Conservation (phyloP, 2,329 filamentous ascomycete species). For the Fusarium euwallaceae region DNA sequence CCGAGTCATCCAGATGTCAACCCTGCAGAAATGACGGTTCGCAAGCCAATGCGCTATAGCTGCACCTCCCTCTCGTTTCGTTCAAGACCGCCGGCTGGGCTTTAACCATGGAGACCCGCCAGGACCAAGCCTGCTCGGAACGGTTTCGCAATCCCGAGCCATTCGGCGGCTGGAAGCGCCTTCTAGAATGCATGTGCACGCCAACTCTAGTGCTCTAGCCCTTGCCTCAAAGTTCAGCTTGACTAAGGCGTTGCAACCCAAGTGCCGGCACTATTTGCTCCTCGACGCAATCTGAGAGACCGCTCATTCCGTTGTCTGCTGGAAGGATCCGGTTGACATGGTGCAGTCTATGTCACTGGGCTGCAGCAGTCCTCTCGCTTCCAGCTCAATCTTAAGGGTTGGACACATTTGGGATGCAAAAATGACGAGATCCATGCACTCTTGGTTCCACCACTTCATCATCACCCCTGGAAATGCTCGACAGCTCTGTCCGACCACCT, state of each 20-base stretch:
- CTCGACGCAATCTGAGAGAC: constrained; percentile 3
- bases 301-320: constrained; percentile 9
- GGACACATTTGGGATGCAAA: constrained; percentile 25
- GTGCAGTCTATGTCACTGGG: constrained; percentile 16
- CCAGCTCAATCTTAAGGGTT: constrained; percentile 24
- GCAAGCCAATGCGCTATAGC: constrained; percentile 32
- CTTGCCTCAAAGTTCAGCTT: constrained; percentile 35
- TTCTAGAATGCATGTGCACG: constrained; percentile 34
- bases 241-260: constrained; percentile 18
- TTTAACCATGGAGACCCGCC: constrained; percentile 26
- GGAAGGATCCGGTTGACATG: background rate
- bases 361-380: constrained; percentile 13
- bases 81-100: constrained; percentile 29
- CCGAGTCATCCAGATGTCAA: constrained; percentile 15
- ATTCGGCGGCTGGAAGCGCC: constrained; percentile 14
- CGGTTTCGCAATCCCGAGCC: constrained; percentile 14
- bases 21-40: constrained; percentile 30
- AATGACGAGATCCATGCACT: constrained; percentile 45
- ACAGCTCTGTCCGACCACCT: constrained; percentile 23
- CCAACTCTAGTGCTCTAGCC: constrained; percentile 9
- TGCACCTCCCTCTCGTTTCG: constrained; percentile 34
- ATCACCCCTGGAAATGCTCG: constrained; percentile 26
- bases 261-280: constrained; percentile 24
- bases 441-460: constrained; percentile 41
- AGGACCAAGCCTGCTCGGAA: constrained; percentile 28